Conservation (phyloP, 2,329 filamentous ascomycete genomes). For the Dryadomyces quercus-mongolicae region DNA sequence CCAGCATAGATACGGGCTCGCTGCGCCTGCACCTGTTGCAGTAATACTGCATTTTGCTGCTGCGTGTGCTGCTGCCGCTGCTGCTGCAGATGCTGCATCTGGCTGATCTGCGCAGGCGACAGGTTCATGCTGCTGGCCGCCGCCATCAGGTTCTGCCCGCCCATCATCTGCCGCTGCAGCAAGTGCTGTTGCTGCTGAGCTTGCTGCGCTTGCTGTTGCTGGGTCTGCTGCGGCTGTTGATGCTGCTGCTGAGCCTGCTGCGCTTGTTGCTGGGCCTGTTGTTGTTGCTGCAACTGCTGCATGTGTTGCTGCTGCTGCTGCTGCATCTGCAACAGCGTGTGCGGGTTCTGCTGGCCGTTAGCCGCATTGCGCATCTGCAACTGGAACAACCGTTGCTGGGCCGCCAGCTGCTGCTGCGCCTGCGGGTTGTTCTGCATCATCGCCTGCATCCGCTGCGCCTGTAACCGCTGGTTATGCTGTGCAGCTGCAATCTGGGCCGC, state of each 20-base stretch:
- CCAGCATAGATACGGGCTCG: slow-evolving; percentile 23
- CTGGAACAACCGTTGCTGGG: slow-evolving; percentile 21
- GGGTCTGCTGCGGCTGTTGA: slow-evolving; percentile 19
- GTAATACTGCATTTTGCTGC: slow-evolving; percentile 14
- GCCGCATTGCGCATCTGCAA: slow-evolving; percentile 21
- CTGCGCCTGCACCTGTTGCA: not conserved
- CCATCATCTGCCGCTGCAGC: slow-evolving; percentile 22
- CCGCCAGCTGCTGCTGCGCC: slow-evolving; percentile 16
- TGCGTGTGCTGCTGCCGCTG: slow-evolving; percentile 16
- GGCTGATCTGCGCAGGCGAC: slow-evolving; percentile 16
- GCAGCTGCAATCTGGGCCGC: slow-evolving; percentile 32
- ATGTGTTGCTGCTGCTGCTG: slow-evolving; percentile 16
- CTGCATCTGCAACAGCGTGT: slow-evolving; percentile 20
- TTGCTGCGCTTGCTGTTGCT: slow-evolving; percentile 22
- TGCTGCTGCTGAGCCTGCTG: not conserved
- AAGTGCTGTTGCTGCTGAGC: slow-evolving; percentile 23
- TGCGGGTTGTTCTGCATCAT: slow-evolving; percentile 25
- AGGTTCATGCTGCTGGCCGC: slow-evolving; percentile 17
- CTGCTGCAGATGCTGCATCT: slow-evolving; percentile 15
- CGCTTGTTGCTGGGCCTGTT: not conserved
- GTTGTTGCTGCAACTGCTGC: not conserved
- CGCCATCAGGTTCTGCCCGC: slow-evolving; percentile 15
- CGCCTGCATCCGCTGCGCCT: slow-evolving; percentile 18
- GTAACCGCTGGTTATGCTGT: slow-evolving; percentile 34
- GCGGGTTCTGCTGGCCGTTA: slow-evolving; percentile 14